Conservation (phyloP, 2,329 filamentous ascomycete genomes). For the Apiospora pterosperma region DNA sequence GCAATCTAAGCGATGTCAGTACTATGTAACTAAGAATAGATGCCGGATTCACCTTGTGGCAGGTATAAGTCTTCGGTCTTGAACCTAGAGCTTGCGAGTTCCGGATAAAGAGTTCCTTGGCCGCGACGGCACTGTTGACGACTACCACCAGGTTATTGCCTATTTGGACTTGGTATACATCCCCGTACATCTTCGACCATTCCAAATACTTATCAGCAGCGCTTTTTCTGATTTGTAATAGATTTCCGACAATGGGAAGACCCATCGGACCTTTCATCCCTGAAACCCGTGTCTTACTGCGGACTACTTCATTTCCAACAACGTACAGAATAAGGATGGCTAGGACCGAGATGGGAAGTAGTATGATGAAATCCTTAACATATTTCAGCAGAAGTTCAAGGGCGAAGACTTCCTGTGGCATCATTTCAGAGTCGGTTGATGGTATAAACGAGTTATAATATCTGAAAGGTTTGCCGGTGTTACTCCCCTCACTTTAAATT, state of each 20-base stretch:
- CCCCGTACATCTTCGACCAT: constrained; percentile 46
- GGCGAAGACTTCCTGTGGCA: no score
- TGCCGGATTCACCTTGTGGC: not conserved
- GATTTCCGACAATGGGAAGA: constrained; percentile 49
- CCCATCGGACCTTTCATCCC: not conserved
- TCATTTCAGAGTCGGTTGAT: no score
- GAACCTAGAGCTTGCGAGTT: not conserved
- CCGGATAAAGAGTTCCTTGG: not conserved
- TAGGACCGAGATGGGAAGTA: not conserved
- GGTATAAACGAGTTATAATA: no score
- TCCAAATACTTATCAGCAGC: constrained; percentile 54
- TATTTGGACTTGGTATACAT: constrained; percentile 54
- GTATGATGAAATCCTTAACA: not conserved
- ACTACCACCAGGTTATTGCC: constrained; percentile 56
- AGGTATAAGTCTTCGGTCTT: not conserved
- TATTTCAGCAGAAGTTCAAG: no score
- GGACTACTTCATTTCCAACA: not conserved
- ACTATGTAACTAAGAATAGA: no score
- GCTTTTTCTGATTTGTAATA: constrained; percentile 51
- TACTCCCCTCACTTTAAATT: no score
- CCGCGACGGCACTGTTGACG: not conserved
- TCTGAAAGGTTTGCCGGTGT: no score
- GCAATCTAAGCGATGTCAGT: constrained; percentile 39
- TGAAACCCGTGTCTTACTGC: not conserved
- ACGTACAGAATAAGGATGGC: not conserved